Conservation (phyloP, 148 eudicot genomes). For the Rhododendron kiyosumense region DNA sequence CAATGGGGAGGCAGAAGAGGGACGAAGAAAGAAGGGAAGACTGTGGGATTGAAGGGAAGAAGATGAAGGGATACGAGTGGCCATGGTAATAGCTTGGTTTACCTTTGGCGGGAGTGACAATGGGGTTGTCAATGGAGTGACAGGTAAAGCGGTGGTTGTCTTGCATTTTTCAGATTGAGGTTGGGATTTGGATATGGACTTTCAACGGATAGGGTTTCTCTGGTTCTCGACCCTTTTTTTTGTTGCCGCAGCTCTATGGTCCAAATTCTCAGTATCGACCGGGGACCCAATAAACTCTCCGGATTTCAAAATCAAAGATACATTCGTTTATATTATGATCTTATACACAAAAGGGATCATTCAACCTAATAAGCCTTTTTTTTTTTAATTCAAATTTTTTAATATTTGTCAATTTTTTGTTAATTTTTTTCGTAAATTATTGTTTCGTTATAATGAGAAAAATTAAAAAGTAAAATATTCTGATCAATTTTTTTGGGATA, state of each 20-base stretch:
- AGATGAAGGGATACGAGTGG: conserved; percentile 22
- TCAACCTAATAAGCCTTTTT: too few relatives aligned
- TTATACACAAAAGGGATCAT: too few relatives aligned
- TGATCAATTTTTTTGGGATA: too few relatives aligned
- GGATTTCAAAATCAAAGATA: background rate
- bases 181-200: background rate
- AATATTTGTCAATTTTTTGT: too few relatives aligned
- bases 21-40: conserved; percentile 9
- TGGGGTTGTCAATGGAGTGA: background rate
- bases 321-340: background rate
- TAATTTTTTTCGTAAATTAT: too few relatives aligned
- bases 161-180: background rate
- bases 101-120: conserved; percentile 4
- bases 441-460: rapidly evolving
- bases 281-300: background rate
- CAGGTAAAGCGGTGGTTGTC: conserved; percentile 13
- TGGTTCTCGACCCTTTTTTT: conserved; percentile 23
- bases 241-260: background rate
- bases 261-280: background rate
- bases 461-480: too few relatives aligned
- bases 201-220: conserved; percentile 45
- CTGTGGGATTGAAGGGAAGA: conserved; percentile 29
- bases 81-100: conserved; percentile 17
- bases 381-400: too few relatives aligned
- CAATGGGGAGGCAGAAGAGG: conserved; percentile 20